A percentile compares a stretch with the other conserved stretches of the same genome.
phyloP scores from a whole-genome alignment of 192 early-diverging fungal species.

The Umbelopsis sp. region DNA sequence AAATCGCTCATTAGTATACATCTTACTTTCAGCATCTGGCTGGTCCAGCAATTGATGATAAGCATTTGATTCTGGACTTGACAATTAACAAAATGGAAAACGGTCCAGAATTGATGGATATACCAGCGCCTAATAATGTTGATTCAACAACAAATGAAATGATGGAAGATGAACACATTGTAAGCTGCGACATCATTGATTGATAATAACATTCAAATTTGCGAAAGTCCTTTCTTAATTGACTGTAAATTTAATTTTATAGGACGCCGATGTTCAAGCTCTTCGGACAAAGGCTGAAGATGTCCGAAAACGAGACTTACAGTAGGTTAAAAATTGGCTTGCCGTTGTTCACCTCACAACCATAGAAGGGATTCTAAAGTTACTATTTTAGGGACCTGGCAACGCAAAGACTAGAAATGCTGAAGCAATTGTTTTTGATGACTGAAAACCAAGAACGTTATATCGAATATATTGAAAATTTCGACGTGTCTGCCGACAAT shows the following conservation, averaged over 20 bases:
- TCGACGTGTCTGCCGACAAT: slow-evolving; percentile 21
- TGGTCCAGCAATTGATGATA: slow-evolving; percentile 16
- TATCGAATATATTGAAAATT: slow-evolving; percentile 21
- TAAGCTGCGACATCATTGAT: background rate
- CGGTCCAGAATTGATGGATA: slow-evolving; percentile 6
- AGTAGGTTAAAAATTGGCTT: background rate
- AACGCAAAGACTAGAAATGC: slow-evolving; percentile 7
- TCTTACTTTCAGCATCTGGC: slow-evolving; percentile 1
- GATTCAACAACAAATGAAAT: background rate
- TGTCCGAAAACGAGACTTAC: slow-evolving; percentile 4
- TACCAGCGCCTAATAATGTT: background rate
- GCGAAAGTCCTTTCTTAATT: background rate
- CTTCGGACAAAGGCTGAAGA: slow-evolving; percentile 19
- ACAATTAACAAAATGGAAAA: slow-evolving; percentile 12
- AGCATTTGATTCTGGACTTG: background rate
- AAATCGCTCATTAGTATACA: slow-evolving; percentile 1
- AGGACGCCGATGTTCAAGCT: slow-evolving; percentile 3
- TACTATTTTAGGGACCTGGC: slow-evolving; percentile 13
- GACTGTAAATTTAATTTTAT: background rate
- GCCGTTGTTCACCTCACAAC: no score
- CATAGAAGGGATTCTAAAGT: background rate
- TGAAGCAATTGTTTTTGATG: slow-evolving; percentile 24
- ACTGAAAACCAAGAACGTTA: slow-evolving; percentile 16
- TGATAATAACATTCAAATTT: no score
- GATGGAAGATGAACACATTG: background rate